These are phyloP conservation scores for Circinella umbellata DNA, from an alignment of 371 early-diverging fungal genomes.

Conservation along the genomic window DNA sequence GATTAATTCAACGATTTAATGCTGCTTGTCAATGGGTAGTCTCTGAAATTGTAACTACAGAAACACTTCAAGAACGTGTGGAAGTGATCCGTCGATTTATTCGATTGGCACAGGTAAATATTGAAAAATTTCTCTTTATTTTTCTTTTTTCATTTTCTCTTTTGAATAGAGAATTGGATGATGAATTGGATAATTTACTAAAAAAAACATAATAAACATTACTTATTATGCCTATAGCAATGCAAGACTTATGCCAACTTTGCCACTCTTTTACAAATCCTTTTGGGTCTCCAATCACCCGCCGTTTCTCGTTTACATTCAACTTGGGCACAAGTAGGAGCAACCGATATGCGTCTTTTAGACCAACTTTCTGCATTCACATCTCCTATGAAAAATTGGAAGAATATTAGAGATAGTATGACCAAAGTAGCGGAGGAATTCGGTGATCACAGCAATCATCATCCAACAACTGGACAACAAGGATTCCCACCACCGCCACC, in stretches of 20 bases:
- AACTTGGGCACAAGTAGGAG: slow-evolving; percentile 66
- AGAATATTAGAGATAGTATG: slow-evolving; percentile 70
- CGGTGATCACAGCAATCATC: slow-evolving; percentile 28
- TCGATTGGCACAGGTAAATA: slow-evolving; percentile 66
- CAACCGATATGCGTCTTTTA: slow-evolving; percentile 54
- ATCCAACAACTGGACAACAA: slow-evolving; percentile 17
- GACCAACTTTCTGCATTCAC: slow-evolving; percentile 61
- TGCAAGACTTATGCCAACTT: slow-evolving; percentile 69
- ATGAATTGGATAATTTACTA: not conserved
- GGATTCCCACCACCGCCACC: not conserved
- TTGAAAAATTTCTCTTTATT: not conserved
- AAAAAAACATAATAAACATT: too few relatives aligned
- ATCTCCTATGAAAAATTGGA: slow-evolving; percentile 68
- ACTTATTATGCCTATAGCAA: slow-evolving; percentile 38
- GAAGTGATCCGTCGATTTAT: slow-evolving; percentile 74
- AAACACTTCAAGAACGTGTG: slow-evolving; percentile 57
- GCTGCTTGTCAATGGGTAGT: slow-evolving; percentile 74
- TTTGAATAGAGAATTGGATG: not conserved
- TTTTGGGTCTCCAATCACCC: slow-evolving; percentile 68
- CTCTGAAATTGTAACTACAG: slow-evolving; percentile 65
- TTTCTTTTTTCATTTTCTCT: not conserved
- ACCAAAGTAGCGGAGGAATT: slow-evolving; percentile 63
- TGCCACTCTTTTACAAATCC: slow-evolving; percentile 65
- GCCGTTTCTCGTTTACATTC: slow-evolving; percentile 60
- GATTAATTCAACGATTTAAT: slow-evolving; percentile 71